These are phyloP conservation scores for Mrakia gelida DNA, from an alignment of 768 basidiomycete species.

Conservation along the genomic window DNA sequence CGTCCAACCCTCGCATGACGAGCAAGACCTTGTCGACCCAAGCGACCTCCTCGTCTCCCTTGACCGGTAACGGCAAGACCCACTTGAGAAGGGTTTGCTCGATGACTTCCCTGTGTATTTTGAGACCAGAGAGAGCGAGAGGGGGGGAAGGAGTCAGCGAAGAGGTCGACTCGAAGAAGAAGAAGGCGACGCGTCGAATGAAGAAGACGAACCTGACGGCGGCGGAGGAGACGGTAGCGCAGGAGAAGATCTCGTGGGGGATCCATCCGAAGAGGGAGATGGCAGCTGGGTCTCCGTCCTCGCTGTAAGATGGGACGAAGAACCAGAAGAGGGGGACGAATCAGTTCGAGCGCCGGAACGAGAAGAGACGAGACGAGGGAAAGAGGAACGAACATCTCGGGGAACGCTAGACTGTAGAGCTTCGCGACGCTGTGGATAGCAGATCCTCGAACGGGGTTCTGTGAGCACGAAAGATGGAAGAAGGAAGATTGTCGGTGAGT, in stretches of 20 bases:
- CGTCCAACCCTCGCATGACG: conserved; percentile 64
- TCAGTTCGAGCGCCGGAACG: conserved; percentile 8
- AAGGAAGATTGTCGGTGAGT: neutral
- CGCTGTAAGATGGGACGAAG: conserved; percentile 51
- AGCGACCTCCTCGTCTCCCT: conserved; percentile 61
- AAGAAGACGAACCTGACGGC: conserved; percentile 7
- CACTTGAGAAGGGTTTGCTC: conserved; percentile 68
- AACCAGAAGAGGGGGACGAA: neutral
- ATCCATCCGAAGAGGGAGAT: conserved; percentile 88
- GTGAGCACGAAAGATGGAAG: neutral
- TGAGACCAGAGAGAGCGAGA: no score
- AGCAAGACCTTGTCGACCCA: conserved; percentile 82
- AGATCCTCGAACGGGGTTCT: conserved; percentile 52
- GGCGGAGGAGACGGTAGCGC: conserved; percentile 33
- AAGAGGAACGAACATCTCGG: conserved; percentile 69
- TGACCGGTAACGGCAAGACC: conserved; percentile 71
- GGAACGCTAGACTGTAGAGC: conserved; percentile 74
- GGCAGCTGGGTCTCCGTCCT: conserved; percentile 69
- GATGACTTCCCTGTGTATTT: conserved; percentile 57
- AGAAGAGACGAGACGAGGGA: neutral
- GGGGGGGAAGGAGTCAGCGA: no score
- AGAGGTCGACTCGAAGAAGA: no score
- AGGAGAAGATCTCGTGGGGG: conserved; percentile 64
- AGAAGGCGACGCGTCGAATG: no score
- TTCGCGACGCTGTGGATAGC: conserved; percentile 72